Evolutionary conservation across 2,329 filamentous ascomycete genomes (phyloP), one percentile per base, ranked within the genome.

Genomic region (Ceratocystis papillata): DNA sequence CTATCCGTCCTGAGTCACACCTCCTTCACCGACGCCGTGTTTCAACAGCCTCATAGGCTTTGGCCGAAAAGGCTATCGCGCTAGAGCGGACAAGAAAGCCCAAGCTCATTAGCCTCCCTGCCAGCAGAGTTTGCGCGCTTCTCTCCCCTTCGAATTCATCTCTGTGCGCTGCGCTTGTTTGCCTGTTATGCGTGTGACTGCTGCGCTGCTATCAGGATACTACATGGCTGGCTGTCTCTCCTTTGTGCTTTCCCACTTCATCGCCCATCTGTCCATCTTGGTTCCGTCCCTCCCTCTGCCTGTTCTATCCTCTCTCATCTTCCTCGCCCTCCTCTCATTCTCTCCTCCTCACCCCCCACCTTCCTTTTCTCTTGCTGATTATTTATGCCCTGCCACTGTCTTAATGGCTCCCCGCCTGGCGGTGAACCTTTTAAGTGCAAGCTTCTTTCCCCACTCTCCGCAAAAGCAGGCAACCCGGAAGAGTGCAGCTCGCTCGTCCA

Each of bases 301-400:
- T 22, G 8, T 50, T n/a, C 12, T 57, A 8, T 30, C 17, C 10
- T 17, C 28, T 17, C 17, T 57, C 3, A 2, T 57, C 22, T 28
- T 28, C 8, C 17, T 57, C 20, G 10, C 20, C 22, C 22, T 17
- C 5, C 48, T 53, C 20, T 22, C n/a, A 6, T 33, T n/a, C 45
- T 48, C 45, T 48, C n/a, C 46, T 50, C 55, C 37, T 33, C 7
- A 1, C 12, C 33, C 17, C 15, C 10, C 33, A 3, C 57, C 37
- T 30, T 15, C 55, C 30, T 17, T 33, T 20, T 15, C 30, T 20
- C 3, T 3, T 37, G 20, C 59, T 61, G 17, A 8, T 44, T 41
- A 61, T 59, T n/a, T 37, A 61, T 61, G 30, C 59, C 59, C 59
- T 37, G 37, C 59, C 30, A 44, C 59, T 44, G 30, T 15, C 15